Evolutionary conservation across 1,284 basidiomycete genomes (phyloP), one percentile per base, ranked within the genome.

Genomic region (Trichosporon faecale): DNA sequence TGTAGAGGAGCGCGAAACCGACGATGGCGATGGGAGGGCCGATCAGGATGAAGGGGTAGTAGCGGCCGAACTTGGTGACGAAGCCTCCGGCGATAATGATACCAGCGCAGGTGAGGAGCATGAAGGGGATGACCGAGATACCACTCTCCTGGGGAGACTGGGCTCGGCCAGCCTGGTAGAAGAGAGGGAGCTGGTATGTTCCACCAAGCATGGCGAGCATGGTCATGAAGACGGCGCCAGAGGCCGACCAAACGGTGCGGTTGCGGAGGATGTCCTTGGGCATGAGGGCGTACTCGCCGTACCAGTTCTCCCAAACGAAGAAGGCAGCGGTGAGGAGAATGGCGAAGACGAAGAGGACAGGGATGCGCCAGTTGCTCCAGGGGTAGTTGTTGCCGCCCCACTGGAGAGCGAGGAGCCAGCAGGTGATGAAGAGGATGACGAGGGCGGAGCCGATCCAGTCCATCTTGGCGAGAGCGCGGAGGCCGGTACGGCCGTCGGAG

Each of bases 1-100:
- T 86, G 80, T 82, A 86, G 18, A 87, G 79, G 3, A 87, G 79
- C 6, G 85, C 86, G 14, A 81, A 80, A 35, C 86, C 86, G 74
- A 85, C 73, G n/a, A 79, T 79, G 23, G 81, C 72, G 64, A 86
- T 71, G 29, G 68, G 66, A 16, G 72, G 72, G 60, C 80, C 79
- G 23, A 75, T 70, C 37, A 80, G 67, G 52, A 86, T 74, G 75
- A 83, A 84, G 2, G 77, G 80, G 68, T 77, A 84, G 80, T 86
- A 86, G 64, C 78, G 77, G 7, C 85, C 85, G 2, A 75, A 77
- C 46, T 75, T 76, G 25, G 79, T 79, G 66, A 83, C 81, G 46
- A 79, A 29, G 5, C 77, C 83, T 18, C 85, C 85, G 1, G 78
- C 76, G 65, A 82, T 67, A 70, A 84, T 83, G 35, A 84, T 82